Evolutionary conservation across 192 early-diverging fungal species (phyloP).

Genomic region (Gaertneriomyces semiglobifer): DNA sequence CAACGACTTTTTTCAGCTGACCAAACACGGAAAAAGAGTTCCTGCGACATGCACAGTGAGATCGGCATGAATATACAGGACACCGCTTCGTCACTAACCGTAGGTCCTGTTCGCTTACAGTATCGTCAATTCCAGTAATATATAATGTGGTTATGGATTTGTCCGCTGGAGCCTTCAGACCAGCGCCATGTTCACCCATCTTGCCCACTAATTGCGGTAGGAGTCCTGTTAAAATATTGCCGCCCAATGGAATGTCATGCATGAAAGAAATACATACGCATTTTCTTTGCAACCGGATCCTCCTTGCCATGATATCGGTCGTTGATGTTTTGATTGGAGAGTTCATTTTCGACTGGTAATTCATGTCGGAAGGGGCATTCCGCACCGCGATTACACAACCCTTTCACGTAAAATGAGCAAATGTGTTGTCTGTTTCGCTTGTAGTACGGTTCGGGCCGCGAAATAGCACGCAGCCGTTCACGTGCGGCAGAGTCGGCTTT

Average conservation of each 20-base stretch:
- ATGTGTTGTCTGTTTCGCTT: constrained; percentile 86
- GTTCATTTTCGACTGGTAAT: constrained; percentile 76
- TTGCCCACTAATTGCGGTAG: constrained; percentile 32
- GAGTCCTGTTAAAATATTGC: not conserved
- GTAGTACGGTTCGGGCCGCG: constrained; percentile 86
- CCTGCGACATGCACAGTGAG: constrained; percentile 26
- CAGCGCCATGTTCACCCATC: constrained; percentile 41
- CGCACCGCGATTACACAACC: constrained; percentile 87
- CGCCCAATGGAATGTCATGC: not conserved
- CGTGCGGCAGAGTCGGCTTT: constrained; percentile 70
- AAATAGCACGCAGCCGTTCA: constrained; percentile 71
- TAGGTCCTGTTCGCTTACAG: constrained; percentile 69
- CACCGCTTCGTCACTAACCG: constrained; percentile 34
- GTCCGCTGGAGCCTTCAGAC: constrained; percentile 70
- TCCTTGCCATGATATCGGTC: constrained; percentile 94
- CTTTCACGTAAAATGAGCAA: constrained; percentile 95
- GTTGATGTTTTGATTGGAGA: constrained; percentile 88
- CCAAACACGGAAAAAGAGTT: constrained; percentile 79
- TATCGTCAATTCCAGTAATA: constrained; percentile 72
- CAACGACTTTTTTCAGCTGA: constrained; percentile 82
- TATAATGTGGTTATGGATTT: constrained; percentile 82
- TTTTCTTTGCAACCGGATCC: constrained; percentile 89
- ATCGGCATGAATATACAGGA: not conserved
- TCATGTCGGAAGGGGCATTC: constrained; percentile 96
- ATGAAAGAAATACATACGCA: constrained; percentile 47